A percentile compares a stretch with the other conserved stretches of the same genome.
phyloP scores from a whole-genome alignment of 495 filamentous ascomycete species.

The Aspergillus mulundensis region DNA sequence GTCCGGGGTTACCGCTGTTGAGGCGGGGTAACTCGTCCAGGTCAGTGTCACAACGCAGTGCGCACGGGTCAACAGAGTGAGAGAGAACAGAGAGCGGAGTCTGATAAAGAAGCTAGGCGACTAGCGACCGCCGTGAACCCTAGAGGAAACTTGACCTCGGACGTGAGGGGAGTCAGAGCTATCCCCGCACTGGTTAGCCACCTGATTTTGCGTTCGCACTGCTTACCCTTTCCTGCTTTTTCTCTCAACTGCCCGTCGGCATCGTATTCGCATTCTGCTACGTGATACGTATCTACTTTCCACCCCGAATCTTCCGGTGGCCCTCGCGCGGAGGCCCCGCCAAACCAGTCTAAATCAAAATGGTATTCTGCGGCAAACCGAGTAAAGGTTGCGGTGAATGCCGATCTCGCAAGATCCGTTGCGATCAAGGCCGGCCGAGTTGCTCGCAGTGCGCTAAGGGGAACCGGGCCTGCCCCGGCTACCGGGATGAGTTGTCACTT shows the following conservation, averaged over 20 bases:
- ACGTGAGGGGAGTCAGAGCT: neutral
- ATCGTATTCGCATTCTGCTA: neutral
- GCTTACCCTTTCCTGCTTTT: conserved; percentile 19
- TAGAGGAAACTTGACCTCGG: neutral
- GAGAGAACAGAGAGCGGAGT: neutral
- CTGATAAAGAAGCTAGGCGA: neutral
- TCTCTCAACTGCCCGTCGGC: neutral
- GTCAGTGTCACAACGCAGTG: neutral
- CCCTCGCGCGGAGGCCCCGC: conserved; percentile 7
- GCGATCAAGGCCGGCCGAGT: conserved; percentile 59
- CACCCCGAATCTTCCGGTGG: neutral
- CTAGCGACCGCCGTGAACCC: neutral
- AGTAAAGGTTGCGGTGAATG: conserved; percentile 72
- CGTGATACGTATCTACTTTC: neutral
- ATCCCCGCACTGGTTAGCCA: neutral
- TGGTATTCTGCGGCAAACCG: conserved; percentile 75
- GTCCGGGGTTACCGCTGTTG: neutral
- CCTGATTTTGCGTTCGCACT: conserved; percentile 13
- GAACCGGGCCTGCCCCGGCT: conserved; percentile 63
- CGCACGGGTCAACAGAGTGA: neutral
- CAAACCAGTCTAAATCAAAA: conserved; percentile 20
- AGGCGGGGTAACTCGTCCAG: neutral
- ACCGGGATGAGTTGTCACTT: conserved; percentile 62
- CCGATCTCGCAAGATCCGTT: conserved; percentile 61
- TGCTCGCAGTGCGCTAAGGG: conserved; percentile 68